A percentile compares a stretch with the other conserved stretches of the same genome.
Conservation (phyloP, 768 basidiomycete genomes). For the Pleurotus giganteus region DNA sequence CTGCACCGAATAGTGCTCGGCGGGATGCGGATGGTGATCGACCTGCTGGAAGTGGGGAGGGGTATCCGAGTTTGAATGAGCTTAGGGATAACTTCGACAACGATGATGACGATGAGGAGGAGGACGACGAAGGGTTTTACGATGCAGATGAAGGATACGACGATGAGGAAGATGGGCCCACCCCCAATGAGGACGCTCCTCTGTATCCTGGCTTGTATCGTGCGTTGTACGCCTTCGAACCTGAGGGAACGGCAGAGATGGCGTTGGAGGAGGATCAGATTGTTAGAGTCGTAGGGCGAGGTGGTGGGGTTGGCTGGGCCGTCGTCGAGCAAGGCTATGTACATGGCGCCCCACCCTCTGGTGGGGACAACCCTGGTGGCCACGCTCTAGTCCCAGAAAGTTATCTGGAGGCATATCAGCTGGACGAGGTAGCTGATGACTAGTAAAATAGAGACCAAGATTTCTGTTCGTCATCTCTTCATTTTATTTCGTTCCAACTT, state of each 20-base stretch:
- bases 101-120: constrained; percentile 27
- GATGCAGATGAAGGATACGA: constrained; percentile 20
- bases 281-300: constrained; percentile 68
- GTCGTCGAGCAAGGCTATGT: constrained; percentile 51
- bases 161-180: constrained; percentile 20
- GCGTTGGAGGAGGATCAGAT: constrained; percentile 72
- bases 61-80: constrained; percentile 39
- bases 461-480: background rate
- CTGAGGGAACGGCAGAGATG: constrained; percentile 85
- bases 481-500: background rate
- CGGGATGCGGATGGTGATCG: constrained; percentile 10
- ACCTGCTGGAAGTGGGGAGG: constrained; percentile 15
- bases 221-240: constrained; percentile 75
- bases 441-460: constrained; percentile 6
- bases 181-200: constrained; percentile 29
- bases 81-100: constrained; percentile 46
- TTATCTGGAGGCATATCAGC: constrained; percentile 60
- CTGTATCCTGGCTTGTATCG: constrained; percentile 73
- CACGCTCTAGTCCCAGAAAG: constrained; percentile 82
- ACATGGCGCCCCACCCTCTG: constrained; percentile 3
- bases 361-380: constrained; percentile 17
- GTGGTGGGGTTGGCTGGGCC: constrained; percentile 81
- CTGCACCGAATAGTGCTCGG: constrained; percentile 13
- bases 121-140: constrained; percentile 24
- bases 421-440: constrained; percentile 37